Evolutionary conservation across 257 asterid species (phyloP), one percentile per base, ranked within the genome.

Genomic region (Cordia subcordata): DNA sequence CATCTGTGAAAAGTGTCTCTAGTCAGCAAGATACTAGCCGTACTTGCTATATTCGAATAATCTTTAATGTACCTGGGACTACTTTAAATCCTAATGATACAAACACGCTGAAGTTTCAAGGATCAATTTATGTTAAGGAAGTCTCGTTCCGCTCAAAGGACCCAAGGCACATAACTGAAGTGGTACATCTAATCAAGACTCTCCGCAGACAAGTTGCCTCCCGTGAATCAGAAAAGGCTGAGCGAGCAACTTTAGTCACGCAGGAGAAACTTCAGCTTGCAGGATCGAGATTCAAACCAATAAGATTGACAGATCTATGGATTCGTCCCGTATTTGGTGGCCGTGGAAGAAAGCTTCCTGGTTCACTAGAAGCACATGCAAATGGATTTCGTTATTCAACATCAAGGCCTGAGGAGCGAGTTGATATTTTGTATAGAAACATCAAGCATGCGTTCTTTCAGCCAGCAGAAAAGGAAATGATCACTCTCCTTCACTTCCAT

Each of bases 401-500:
- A 32, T 58, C 75, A 44, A 70, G 71, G 55, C 54, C 63, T 3
- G 71, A 70, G 11, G 71, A 70, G 44, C 60, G 59, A 20, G 71
- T 70, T n/a, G 75, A 70, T 52, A 40, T 70, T 52, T 52, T 70
- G 75, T 70, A 53, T 55, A 69, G 49, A 33, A 70, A 70, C 54
- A 53, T 70, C 67, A 70, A 70, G 37, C 75, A 70, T 59, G 71
- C 70, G 13, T 70, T 70, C 58, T 70, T 70, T 65, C 75, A 70
- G 49, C 75, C 75, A 47, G 67, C 75, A 53, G 75, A 70, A 57
- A 70, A 70, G 75, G 71, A 70, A 57, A 70, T 70, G 75, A 65
- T 70, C 54, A 70, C 75, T 44, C 71, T 70, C 15, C 55, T 70
- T 49, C 75, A 70, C 49, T 70, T 70, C 50, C 75, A 70, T 70